Evolutionary conservation across 2,329 filamentous ascomycete species (phyloP).

Genomic region (Aspergillus sp.): DNA sequence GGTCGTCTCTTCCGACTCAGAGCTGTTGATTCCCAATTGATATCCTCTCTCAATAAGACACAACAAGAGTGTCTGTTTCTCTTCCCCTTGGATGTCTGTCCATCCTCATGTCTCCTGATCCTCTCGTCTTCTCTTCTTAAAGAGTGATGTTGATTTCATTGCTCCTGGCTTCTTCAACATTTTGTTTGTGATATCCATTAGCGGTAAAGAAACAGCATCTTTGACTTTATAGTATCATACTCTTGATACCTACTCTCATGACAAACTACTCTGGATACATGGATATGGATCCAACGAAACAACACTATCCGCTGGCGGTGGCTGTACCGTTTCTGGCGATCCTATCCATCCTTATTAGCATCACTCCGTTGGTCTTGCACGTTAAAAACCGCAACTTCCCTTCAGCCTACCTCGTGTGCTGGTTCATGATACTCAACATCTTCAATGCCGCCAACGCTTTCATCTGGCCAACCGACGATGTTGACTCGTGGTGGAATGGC

Average conservation of each 20-base stretch:
- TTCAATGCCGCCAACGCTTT: constrained; percentile 58
- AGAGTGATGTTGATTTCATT: constrained; percentile 8
- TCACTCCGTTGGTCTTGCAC: constrained; percentile 58
- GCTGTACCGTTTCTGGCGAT: constrained; percentile 46
- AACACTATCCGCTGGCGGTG: constrained; percentile 27
- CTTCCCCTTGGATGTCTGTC: constrained; percentile 3
- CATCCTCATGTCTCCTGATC: background rate
- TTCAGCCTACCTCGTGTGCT: constrained; percentile 53
- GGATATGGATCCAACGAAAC: no score
- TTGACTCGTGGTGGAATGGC: constrained; percentile 54
- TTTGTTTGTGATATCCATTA: no score
- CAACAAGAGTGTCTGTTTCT: background rate
- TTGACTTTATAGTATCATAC: no score
- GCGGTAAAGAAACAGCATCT: no score
- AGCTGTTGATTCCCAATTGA: background rate
- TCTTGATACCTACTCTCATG: no score
- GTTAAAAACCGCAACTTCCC: constrained; percentile 57
- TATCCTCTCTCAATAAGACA: background rate
- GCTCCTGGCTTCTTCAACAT: constrained; percentile 3
- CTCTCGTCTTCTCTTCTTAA: constrained; percentile 1
- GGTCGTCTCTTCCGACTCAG: background rate
- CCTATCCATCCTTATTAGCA: constrained; percentile 48
- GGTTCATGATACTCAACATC: constrained; percentile 53
- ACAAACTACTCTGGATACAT: no score
- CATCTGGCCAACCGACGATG: constrained; percentile 59